Evolutionary conservation across 495 filamentous ascomycete genomes (phyloP).

Genomic region (Talaromyces adpressus): DNA sequence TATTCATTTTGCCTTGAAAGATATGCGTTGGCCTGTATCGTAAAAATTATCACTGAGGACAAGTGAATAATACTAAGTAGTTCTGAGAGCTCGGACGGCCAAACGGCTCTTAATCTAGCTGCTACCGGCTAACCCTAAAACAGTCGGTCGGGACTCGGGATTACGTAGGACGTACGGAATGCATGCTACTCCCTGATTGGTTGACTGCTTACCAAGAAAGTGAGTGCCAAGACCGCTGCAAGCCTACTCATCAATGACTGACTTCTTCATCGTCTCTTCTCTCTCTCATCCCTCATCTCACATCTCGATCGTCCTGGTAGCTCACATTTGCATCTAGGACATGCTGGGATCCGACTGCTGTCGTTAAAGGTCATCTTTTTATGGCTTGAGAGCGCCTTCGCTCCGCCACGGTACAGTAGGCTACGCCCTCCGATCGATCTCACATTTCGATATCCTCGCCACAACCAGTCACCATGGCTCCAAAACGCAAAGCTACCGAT

Average conservation of each 20-base stretch:
- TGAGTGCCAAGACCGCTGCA: neutral
- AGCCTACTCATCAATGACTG: neutral
- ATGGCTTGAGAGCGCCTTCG: neutral
- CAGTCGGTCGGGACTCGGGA: neutral
- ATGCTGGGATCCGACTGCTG: conserved; percentile 8
- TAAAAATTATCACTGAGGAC: neutral
- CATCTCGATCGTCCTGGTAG: neutral
- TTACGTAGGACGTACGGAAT: neutral
- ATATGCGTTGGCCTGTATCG: neutral
- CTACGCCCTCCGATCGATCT: neutral
- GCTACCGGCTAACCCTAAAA: neutral
- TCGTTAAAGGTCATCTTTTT: neutral
- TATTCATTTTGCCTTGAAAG: conserved; percentile 32
- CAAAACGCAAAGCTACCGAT: conserved; percentile 70
- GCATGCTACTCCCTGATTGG: neutral
- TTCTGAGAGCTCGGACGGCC: neutral
- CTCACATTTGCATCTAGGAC: neutral
- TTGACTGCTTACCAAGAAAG: neutral
- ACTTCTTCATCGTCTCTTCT: neutral
- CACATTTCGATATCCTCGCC: neutral
- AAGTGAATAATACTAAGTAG: neutral
- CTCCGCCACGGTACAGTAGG: neutral
- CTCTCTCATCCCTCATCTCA: neutral
- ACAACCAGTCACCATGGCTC: conserved; percentile 47
- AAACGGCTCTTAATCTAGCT: neutral